Evolutionary conservation across 306 rosid species (phyloP).

Genomic region (Fagus crenata): DNA sequence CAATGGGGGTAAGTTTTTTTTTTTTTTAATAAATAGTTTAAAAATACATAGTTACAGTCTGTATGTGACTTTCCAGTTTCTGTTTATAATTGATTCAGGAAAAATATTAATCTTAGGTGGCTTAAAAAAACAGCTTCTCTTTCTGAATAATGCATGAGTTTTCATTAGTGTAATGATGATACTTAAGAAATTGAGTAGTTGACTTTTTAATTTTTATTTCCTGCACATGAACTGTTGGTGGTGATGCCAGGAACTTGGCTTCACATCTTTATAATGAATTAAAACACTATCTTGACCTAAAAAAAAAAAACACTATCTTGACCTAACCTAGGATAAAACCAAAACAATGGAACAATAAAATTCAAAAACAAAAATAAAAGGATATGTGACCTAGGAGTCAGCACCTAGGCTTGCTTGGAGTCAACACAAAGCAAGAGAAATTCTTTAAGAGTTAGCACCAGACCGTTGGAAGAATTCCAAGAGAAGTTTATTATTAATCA

Average conservation of each 20-base stretch:
- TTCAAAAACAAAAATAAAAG: too few relatives aligned
- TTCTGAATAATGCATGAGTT: neutral
- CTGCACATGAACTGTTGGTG: neutral
- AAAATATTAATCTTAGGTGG: neutral
- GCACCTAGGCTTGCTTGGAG: too few relatives aligned
- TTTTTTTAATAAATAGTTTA: neutral
- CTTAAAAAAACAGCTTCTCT: neutral
- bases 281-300: neutral
- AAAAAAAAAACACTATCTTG: too few relatives aligned
- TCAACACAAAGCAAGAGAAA: too few relatives aligned
- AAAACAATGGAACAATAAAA: too few relatives aligned
- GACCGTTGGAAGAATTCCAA: too few relatives aligned
- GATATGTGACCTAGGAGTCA: too few relatives aligned
- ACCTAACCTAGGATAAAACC: too few relatives aligned
- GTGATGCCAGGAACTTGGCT: neutral
- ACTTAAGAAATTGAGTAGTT: neutral
- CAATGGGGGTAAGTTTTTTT: constrained; percentile 48
- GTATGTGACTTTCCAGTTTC: constrained; percentile 49
- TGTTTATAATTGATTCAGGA: constrained; percentile 1
- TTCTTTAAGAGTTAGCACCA: too few relatives aligned
- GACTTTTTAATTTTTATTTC: too few relatives aligned
- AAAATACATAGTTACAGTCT: constrained; percentile 1
- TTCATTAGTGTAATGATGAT: neutral
- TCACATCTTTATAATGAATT: neutral
- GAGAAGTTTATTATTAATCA: too few relatives aligned